A percentile compares a stretch with the other conserved stretches of the same genome.
These are phyloP conservation scores for Zarea fungicola DNA, from an alignment of 2,329 filamentous ascomycete species.

Conservation along the genomic window DNA sequence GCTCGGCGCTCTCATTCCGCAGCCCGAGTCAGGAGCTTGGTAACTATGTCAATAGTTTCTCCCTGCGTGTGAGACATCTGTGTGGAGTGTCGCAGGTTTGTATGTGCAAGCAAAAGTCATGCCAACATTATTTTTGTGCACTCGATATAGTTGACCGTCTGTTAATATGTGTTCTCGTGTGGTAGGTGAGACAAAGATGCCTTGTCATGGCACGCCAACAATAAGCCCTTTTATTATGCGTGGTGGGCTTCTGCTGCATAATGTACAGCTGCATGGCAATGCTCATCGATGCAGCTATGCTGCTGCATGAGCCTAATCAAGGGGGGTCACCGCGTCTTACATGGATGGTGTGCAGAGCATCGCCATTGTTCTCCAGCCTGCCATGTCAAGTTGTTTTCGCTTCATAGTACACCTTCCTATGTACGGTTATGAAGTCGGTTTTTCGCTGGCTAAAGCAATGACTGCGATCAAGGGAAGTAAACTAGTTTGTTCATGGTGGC, in stretches of 20 bases:
- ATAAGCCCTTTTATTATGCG: not conserved
- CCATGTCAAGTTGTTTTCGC: too few relatives aligned
- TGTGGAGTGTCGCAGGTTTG: not conserved
- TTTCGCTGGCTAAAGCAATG: not conserved
- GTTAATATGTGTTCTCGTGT: not conserved
- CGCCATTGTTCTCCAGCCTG: too few relatives aligned
- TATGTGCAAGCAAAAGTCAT: not conserved
- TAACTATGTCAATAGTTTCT: not conserved
- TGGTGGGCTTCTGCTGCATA: not conserved
- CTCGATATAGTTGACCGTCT: not conserved
- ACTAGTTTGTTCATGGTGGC: not conserved
- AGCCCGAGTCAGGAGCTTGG: conserved; percentile 1
- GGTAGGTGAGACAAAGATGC: conserved; percentile 2
- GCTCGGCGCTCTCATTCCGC: not conserved
- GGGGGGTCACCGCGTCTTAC: conserved; percentile 8
- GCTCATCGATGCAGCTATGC: conserved; percentile 4
- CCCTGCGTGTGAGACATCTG: not conserved
- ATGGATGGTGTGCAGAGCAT: conserved; percentile 2
- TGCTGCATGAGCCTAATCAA: not conserved
- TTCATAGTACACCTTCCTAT: too few relatives aligned
- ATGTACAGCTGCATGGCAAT: conserved; percentile 12
- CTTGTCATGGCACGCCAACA: conserved; percentile 2
- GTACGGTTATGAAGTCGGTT: not conserved
- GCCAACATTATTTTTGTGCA: conserved; percentile 1
- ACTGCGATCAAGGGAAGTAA: not conserved